phyloP scores from a whole-genome alignment of 2,329 filamentous ascomycete species.

The Fusarium sp. region DNA sequence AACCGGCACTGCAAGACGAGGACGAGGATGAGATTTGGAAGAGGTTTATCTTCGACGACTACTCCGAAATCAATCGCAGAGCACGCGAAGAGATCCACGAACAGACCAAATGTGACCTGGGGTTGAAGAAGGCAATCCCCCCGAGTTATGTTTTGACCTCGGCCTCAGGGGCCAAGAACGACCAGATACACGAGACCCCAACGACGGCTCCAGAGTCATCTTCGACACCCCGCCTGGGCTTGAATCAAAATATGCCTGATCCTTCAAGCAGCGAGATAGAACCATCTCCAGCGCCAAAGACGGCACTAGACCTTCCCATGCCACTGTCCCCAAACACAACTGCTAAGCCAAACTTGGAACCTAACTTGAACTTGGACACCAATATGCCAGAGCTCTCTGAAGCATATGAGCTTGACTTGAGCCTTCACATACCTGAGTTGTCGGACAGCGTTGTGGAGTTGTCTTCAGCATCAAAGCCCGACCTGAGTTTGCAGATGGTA shows the following conservation, averaged over 20 bases:
- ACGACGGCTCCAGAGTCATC: background rate
- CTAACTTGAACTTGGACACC: background rate
- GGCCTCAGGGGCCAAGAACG: conserved; percentile 16
- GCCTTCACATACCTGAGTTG: background rate
- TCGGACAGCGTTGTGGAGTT: conserved; percentile 36
- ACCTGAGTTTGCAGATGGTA: background rate
- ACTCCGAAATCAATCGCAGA: conserved; percentile 29
- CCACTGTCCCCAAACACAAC: background rate
- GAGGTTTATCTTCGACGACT: conserved; percentile 44
- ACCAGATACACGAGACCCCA: background rate
- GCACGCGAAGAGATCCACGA: conserved; percentile 38
- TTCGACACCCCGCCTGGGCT: background rate
- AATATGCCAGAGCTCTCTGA: background rate
- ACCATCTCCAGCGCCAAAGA: background rate
- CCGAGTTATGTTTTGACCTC: conserved; percentile 36
- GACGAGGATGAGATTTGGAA: conserved; percentile 48
- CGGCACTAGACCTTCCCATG: background rate
- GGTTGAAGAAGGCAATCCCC: background rate
- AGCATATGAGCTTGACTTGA: background rate
- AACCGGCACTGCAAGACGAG: conserved; percentile 10
- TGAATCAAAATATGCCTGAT: background rate
- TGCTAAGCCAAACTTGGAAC: background rate
- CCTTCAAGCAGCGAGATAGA: background rate
- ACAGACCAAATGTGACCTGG: conserved; percentile 34
- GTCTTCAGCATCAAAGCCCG: conserved; percentile 14